Conservation (phyloP, 2,329 filamentous ascomycete genomes). For the Pyricularia grisea region DNA sequence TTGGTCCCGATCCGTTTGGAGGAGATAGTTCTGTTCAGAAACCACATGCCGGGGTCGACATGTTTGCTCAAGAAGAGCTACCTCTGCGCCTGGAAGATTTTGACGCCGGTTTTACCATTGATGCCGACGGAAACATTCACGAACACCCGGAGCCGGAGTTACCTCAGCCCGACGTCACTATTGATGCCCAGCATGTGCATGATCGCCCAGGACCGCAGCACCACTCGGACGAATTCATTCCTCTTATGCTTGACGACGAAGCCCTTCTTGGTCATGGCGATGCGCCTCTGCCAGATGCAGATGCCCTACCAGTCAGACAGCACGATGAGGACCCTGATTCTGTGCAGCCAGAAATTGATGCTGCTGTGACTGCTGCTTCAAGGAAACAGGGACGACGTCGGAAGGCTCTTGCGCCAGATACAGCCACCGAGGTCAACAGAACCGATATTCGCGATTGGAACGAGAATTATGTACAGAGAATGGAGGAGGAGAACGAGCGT, state of each 20-base stretch:
- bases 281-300: constrained; percentile 2
- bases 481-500: constrained; percentile 6
- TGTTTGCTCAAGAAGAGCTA: constrained; percentile 33
- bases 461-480: constrained; percentile 10
- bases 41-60: constrained; percentile 20
- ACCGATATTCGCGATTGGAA: constrained; percentile 9
- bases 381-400: constrained; percentile 3
- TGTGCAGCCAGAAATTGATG: constrained; percentile 4
- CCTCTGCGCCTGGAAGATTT: constrained; percentile 24
- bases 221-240: not conserved
- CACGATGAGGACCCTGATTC: not conserved
- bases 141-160: constrained; percentile 8
- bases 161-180: not conserved
- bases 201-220: not conserved
- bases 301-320: not conserved
- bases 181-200: not conserved
- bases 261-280: not conserved
- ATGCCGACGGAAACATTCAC: constrained; percentile 13
- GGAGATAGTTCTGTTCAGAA: constrained; percentile 13
- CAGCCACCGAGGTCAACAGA: constrained; percentile 12
- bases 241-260: constrained; percentile 7
- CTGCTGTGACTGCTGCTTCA: not conserved
- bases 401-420: constrained; percentile 8
- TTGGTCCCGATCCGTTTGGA: constrained; percentile 10
- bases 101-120: constrained; percentile 20